These are phyloP conservation scores for Inga laurina DNA, from an alignment of 306 rosid genomes.

Conservation along the genomic window DNA sequence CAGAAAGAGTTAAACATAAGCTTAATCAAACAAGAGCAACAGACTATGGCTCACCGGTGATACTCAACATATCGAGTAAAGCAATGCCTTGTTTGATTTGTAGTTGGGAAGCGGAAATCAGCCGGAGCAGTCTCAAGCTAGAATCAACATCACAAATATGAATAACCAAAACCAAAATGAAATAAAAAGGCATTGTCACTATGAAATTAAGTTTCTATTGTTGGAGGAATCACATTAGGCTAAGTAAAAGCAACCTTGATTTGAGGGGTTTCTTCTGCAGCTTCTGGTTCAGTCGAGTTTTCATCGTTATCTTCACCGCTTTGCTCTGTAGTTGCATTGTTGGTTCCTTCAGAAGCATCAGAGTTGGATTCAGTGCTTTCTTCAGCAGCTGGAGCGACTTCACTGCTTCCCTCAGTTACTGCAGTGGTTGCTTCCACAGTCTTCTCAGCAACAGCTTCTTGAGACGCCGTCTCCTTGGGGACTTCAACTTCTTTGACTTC, in stretches of 20 bases:
- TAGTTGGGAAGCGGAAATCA: constrained; percentile 81
- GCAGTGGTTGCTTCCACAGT: constrained; percentile 39
- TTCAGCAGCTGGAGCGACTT: constrained; percentile 28
- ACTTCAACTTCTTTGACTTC: constrained; percentile 61
- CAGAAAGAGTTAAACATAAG: background rate
- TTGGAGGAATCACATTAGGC: background rate
- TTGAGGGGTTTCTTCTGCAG: constrained; percentile 54
- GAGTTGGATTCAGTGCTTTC: constrained; percentile 35
- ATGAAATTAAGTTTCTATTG: background rate
- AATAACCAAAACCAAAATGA: background rate
- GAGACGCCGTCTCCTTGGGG: constrained; percentile 37
- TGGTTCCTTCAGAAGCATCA: constrained; percentile 29
- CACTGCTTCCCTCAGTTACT: constrained; percentile 46
- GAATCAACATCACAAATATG: constrained; percentile 19
- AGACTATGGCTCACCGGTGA: constrained; percentile 49
- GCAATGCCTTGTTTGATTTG: constrained; percentile 84
- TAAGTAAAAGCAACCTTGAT: constrained; percentile 51
- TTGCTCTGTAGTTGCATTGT: constrained; percentile 40
- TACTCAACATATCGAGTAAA: constrained; percentile 71
- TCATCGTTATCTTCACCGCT: constrained; percentile 50
- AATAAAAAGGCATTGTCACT: background rate
- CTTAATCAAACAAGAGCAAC: background rate
- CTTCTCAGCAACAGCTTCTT: constrained; percentile 39
- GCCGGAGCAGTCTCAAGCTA: constrained; percentile 83
- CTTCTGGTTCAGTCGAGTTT: constrained; percentile 49